A percentile compares a stretch with the other conserved stretches of the same genome.
phyloP scores from a whole-genome alignment of 208 protist genomes.

The Novymonas esmeraldas region DNA sequence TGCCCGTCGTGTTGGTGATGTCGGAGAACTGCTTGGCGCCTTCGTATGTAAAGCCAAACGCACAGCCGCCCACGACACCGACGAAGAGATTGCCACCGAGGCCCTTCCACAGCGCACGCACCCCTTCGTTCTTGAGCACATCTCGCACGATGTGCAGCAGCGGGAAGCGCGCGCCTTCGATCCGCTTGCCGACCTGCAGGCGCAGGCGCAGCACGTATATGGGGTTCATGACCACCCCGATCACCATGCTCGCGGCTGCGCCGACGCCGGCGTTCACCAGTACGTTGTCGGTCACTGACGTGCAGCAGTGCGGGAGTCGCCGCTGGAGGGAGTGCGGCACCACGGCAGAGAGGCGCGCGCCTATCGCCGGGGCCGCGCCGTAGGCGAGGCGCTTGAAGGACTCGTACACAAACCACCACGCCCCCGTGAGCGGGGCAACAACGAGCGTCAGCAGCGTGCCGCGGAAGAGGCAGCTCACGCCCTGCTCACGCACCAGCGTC shows the following conservation, averaged over 20 bases:
- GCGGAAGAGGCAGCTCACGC: constrained; percentile 62
- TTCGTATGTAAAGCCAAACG: constrained; percentile 84
- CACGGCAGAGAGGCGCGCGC: constrained; percentile 15
- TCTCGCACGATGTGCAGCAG: constrained; percentile 45
- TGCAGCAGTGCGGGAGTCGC: constrained; percentile 46
- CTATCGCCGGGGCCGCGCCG: constrained; percentile 34
- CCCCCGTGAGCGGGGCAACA: constrained; percentile 70
- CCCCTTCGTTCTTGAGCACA: constrained; percentile 58
- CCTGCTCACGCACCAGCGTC: constrained; percentile 63
- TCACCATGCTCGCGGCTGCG: constrained; percentile 56
- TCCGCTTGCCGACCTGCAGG: constrained; percentile 56
- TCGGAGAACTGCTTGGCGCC: constrained; percentile 81
- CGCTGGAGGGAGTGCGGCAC: constrained; percentile 25
- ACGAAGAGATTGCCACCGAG: constrained; percentile 72
- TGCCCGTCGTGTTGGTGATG: constrained; percentile 24
- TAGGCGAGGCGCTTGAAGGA: constrained; percentile 68
- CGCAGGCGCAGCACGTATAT: constrained; percentile 81
- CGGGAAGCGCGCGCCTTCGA: constrained; percentile 48
- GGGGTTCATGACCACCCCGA: constrained; percentile 78
- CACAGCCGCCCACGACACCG: constrained; percentile 61
- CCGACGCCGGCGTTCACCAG: constrained; percentile 75
- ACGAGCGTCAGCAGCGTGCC: constrained; percentile 76
- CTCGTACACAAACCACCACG: constrained; percentile 88
- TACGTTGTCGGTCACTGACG: constrained; percentile 70
- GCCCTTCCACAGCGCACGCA: constrained; percentile 70